These are phyloP conservation scores for Candida hungchunana DNA, from an alignment of 805 yeast genomes.

Conservation along the genomic window DNA sequence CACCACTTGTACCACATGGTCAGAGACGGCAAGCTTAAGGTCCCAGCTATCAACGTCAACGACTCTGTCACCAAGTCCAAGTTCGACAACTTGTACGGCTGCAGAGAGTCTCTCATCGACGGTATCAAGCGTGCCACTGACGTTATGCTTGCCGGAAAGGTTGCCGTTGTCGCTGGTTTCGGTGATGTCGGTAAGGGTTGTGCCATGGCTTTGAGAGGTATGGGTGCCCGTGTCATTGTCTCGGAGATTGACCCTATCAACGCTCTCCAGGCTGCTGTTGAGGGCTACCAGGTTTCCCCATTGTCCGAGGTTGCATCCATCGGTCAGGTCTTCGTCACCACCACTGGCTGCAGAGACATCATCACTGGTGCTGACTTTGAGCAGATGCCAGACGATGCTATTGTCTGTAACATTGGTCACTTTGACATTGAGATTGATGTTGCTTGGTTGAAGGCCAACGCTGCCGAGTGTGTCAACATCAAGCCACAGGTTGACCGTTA, in stretches of 20 bases:
- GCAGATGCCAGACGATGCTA: slow-evolving; percentile 98
- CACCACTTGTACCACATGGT: slow-evolving; percentile 98
- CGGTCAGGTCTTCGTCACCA: slow-evolving; percentile 98
- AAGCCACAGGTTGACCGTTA: slow-evolving; percentile 99
- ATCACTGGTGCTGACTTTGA: slow-evolving; percentile 84
- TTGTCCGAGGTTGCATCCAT: slow-evolving; percentile 88
- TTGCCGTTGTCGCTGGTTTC: slow-evolving; percentile 97
- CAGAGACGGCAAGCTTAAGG: slow-evolving; percentile 83
- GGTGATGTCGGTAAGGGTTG: slow-evolving; percentile 99
- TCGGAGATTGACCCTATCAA: slow-evolving; percentile 98
- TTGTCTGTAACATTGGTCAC: slow-evolving; percentile 99
- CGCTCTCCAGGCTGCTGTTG: slow-evolving; percentile 98
- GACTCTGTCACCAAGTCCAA: slow-evolving; percentile 99
- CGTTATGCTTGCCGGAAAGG: slow-evolving; percentile 99
- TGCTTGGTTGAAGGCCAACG: slow-evolving; percentile 96
- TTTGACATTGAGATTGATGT: slow-evolving; percentile 98
- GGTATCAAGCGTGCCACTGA: slow-evolving; percentile 99
- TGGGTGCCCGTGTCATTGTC: slow-evolving; percentile 98
- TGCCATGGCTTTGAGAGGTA: slow-evolving; percentile 96
- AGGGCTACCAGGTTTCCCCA: slow-evolving; percentile 95
- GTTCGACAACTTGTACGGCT: slow-evolving; percentile 98
- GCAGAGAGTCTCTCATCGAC: slow-evolving; percentile 97
- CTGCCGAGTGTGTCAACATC: slow-evolving; percentile 90
- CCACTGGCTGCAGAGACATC: slow-evolving; percentile 99
- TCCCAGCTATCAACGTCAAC: slow-evolving; percentile 98